Base-by-base conservation (phyloP, 2,329 filamentous ascomycete genomes). In the Paracoccidioides lutzii region DNA sequence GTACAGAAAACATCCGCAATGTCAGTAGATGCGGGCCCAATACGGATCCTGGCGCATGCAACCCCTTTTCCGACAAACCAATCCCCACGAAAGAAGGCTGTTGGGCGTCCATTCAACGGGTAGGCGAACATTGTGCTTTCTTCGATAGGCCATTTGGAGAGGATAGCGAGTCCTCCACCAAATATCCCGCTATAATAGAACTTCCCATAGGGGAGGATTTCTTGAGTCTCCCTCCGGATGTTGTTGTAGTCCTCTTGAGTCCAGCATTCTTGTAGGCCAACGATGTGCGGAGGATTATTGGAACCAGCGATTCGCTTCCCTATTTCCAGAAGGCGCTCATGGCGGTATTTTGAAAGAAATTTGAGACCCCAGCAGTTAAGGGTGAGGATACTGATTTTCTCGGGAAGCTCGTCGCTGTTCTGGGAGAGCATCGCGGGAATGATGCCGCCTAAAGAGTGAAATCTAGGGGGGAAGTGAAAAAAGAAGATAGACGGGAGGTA, bases 291-390 rank as follows among this genome's bases (percentile, higher is more conserved):
- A 8, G 79, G 69, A 0, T 87, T 87, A 15, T 78, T 73, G 56
- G 82, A 78, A 44, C 76, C 71, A 60, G 88, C 85, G 60, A 97
- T 80, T 60, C 87, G 86, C 60, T 80, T 83, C 54, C 89, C 91
- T 65, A 97, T 96, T 69, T 95, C 88, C 35, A 78, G 72, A 52
- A 97, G 80, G 45, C 93, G 88, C 64, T 87, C 84, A 61, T 80
- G 76, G 62, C 90, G 88, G 62, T 87, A 81, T 61, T 84, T 84
- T 53, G 90, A 84, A 65, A 97, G 78, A 74, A 83, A 89, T 66
- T 94, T 91, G 59, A 97, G 82, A 53, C 93, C 93, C 91, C 93
- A 97, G 81, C 90, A 96, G 73, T 98, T 98, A 69, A 95, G 81
- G 4, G 88, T 93, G 61, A 96, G 75, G 62, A 97, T 78, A 66